Evolutionary conservation across 1,284 basidiomycete species (phyloP), one percentile per base, ranked within the genome.

Genomic region (Boletellus sp.): DNA sequence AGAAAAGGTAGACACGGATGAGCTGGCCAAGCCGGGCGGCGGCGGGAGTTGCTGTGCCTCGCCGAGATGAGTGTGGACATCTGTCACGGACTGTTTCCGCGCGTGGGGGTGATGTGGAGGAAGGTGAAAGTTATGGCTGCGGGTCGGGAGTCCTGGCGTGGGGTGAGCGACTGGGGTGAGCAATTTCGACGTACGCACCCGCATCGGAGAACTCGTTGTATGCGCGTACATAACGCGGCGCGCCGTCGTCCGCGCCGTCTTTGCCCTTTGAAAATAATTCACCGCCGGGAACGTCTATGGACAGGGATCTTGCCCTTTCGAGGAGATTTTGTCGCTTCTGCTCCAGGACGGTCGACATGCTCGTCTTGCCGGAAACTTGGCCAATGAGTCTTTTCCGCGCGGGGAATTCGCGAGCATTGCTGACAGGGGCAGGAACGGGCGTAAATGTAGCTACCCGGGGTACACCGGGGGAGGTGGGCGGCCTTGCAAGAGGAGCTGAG

Each of bases 381-480:
- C 61, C 66, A 33, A 68, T 43, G 6, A 67, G 48, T 11, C 50
- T 45, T 50, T 62, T 67, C 17, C 66, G 58, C 1, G 47, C 43
- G 14, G 63, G 63, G 3, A 45, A 23, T 16, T 58, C 60, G 26
- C 47, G 48, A 8, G 41, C 57, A 54, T 52, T 45, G 32, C 23
- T 59, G 53, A 36, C 59, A 39, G 37, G 59, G 55, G 38, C 61
- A 46, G 23, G 58, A 50, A 30, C 56, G 11, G 48, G 53, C 3
- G 50, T n/a, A 32, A 45, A 20, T 66, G 62, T 20, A 68, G 58
- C 62, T 5, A 73, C 73, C 29, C 77, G 73, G 35, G 77, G 76
- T 4, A 77, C 74, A 8, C 85, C 82, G n/a, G 87, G 84, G 2
- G 84, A 87, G 1, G 87, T 90, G 0, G 87, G 87, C 1, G 87